These are phyloP conservation scores for Saksenaea vasiformis DNA, from an alignment of 371 early-diverging fungal genomes.

Conservation along the genomic window DNA sequence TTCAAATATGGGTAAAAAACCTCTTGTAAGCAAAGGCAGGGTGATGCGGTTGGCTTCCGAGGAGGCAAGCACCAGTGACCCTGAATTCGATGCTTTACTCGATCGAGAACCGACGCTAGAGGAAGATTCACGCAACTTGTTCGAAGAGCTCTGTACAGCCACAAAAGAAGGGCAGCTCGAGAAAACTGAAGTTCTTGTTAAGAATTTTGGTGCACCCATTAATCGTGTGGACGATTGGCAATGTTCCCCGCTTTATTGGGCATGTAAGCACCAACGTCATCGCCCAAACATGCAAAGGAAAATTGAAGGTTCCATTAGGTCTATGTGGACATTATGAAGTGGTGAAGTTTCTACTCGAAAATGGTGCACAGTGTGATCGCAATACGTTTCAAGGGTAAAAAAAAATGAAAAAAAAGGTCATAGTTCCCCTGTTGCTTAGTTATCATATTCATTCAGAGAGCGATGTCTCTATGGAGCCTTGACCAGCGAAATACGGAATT, in stretches of 20 bases:
- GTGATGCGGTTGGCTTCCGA: conserved; percentile 23
- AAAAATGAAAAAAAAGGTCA: neutral
- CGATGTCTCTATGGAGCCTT: conserved; percentile 47
- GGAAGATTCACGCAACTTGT: conserved; percentile 16
- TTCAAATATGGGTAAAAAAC: conserved; percentile 10
- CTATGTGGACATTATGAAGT: conserved; percentile 38
- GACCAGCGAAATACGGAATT: conserved; percentile 28
- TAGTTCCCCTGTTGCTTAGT: neutral
- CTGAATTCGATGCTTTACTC: neutral
- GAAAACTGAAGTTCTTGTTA: conserved; percentile 35
- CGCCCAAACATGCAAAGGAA: neutral
- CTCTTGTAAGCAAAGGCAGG: conserved; percentile 17
- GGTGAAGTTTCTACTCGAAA: conserved; percentile 26
- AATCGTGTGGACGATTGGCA: conserved; percentile 42
- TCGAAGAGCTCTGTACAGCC: conserved; percentile 42
- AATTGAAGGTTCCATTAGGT: conserved; percentile 14
- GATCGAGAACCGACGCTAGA: conserved; percentile 19
- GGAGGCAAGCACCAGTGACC: conserved; percentile 4
- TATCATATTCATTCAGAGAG: conserved; percentile 15
- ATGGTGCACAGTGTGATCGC: conserved; percentile 41
- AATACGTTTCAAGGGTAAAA: conserved; percentile 44
- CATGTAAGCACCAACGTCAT: conserved; percentile 27
- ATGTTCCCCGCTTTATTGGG: conserved; percentile 42
- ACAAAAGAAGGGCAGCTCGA: conserved; percentile 41
- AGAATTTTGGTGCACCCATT: conserved; percentile 39